Evolutionary conservation across 2,329 filamentous ascomycete genomes (phyloP), one percentile per base, ranked within the genome.

Genomic region (Alternaria conjuncta): DNA sequence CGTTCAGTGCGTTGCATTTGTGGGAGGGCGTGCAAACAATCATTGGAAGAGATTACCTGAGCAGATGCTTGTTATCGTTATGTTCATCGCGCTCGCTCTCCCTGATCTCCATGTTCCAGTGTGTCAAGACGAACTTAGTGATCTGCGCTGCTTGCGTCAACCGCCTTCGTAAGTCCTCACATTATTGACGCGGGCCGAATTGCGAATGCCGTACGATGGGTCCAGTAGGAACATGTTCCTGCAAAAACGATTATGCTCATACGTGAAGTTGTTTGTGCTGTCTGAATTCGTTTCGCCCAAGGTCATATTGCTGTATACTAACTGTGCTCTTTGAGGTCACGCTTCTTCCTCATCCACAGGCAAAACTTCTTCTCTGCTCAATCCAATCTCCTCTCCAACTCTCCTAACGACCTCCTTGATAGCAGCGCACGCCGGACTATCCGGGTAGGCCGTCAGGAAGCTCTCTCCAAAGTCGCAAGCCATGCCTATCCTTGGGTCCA

Each of bases 391-490:
- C 68, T 84, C 82, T 18, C 88, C 89, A 55, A 97, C 85, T 51
- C 87, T 87, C 73, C 87, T 88, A 36, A 99, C 94, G 10, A 99
- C 94, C 36, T 85, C 84, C 81, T 89, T 90, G 64, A 99, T 88
- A 4, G 95, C 94, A 70, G 86, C 84, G 75, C 93, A 97, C 2
- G 96, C 94, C 32, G 96, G 95, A 70, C 93, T 97, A 72, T 98
- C 94, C 0, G 95, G 93, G 79, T 93, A 99, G 23, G 89, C 90
- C 75, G 98, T 94, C 75, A 98, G 92, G 81, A 96, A 99, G 80
- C 94, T 97, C 87, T 99, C 96, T 6, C 96, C 96, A 80, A 92
- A 97, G 80, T 99, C 96, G 76, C 95, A 97, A 3, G 94, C 91
- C 92, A 97, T 96, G 9, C 96, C 92, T 70, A 99, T 97, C 66